phyloP scores from a whole-genome alignment of 2,329 filamentous ascomycete species.

The Colletotrichum liriopes region DNA sequence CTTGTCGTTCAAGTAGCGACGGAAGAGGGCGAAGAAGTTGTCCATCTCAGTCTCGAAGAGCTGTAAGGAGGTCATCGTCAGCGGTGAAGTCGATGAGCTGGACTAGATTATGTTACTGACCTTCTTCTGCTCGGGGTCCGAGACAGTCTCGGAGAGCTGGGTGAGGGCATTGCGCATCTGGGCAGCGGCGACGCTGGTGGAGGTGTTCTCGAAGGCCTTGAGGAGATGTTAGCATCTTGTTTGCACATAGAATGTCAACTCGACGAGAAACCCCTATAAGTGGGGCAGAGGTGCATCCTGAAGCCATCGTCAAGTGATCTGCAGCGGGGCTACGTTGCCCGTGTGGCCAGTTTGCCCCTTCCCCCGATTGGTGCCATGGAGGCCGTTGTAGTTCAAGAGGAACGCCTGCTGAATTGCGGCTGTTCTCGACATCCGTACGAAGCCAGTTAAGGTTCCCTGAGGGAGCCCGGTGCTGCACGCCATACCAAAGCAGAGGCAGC shows the following conservation, averaged over 20 bases:
- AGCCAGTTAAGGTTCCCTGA: neutral
- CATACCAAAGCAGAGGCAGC: neutral
- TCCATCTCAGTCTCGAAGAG: constrained; percentile 99
- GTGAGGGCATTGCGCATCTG: constrained; percentile 99
- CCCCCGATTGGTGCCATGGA: neutral
- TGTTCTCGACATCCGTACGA: neutral
- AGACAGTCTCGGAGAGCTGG: constrained; percentile 89
- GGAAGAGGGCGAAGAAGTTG: constrained; percentile 99
- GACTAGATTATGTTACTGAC: constrained; percentile 62
- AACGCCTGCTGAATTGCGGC: neutral
- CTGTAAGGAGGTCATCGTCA: constrained; percentile 58
- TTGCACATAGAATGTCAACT: neutral
- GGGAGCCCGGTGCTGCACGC: neutral
- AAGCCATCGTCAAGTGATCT: constrained; percentile 8
- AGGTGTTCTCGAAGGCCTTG: constrained; percentile 99
- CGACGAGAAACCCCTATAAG: neutral
- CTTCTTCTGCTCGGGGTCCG: constrained; percentile 87
- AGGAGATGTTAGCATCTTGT: constrained; percentile 52
- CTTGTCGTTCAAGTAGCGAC: constrained; percentile 98
- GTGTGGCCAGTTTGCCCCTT: constrained; percentile 1
- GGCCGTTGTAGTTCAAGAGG: neutral
- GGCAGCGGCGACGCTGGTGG: constrained; percentile 95
- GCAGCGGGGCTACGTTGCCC: neutral
- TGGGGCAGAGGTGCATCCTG: neutral
- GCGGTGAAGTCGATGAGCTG: neutral